Evolutionary conservation across 2,329 filamentous ascomycete genomes (phyloP), one percentile per base, ranked within the genome.

Genomic region (Cordyceps cateniannulata): DNA sequence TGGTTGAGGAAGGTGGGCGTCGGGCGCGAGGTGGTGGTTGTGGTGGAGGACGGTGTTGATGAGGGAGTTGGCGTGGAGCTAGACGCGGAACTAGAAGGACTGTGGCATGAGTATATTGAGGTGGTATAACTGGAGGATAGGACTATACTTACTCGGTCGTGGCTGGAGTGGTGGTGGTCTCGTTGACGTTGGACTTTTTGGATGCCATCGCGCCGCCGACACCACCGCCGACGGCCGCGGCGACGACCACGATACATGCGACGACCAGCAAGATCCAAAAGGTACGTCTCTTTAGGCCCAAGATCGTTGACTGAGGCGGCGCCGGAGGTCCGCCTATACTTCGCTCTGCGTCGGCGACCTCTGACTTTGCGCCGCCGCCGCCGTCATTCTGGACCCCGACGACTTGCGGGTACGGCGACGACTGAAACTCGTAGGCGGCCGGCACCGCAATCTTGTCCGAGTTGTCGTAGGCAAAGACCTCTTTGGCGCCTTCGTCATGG

Each of bases 1-100:
- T 62, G 59, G 63, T 68, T 69, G 63, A 70, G 63, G 60, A 69
- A 66, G 0, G 61, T 63, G 2, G 52, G 20, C 20, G 44, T 44
- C 27, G 59, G 3, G 44, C 24, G 51, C 9, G 52, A n/a, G 29
- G 51, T 8, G 10, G 58, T 48, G 20, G 59, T 40, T 5, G 59
- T 42, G 9, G 38, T 14, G 22, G 42, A 29, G 5, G 25, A 22
- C 18, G 47, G 8, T 12, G 38, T 52, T 8, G 25, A 22, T 4
- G 55, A 58, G 12, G 55, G 50, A 1, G 32, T 18, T 18, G 50
- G 4, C 14, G 55, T 32, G 29, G 51, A 44, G 32, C 24, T 55
- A 45, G 4, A n/a, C 16, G 16, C n/a, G n/a, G n/a, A n/a, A n/a
- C n/a, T n/a, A n/a, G 29, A 3, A 42, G 27, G 27, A 8, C 8